These are phyloP conservation scores for Sclerotinia minor DNA, from an alignment of 2,329 filamentous ascomycete species.

Conservation along the genomic window DNA sequence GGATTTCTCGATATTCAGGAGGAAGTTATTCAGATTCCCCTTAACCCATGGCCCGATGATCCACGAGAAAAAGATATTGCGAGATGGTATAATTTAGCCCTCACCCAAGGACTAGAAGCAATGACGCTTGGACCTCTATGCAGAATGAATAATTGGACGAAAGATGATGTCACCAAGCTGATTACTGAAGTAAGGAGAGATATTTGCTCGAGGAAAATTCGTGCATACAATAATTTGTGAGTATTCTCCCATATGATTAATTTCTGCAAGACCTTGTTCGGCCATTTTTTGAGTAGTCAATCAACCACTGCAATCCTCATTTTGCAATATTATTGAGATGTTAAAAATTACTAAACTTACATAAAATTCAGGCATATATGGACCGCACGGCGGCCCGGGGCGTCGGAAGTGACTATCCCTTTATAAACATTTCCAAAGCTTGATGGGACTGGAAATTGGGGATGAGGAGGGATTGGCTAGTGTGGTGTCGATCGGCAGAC, in stretches of 20 bases:
- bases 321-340: neutral
- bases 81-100: slow-evolving; percentile 78
- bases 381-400: slow-evolving; percentile 37
- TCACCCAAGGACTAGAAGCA: slow-evolving; percentile 71
- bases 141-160: slow-evolving; percentile 60
- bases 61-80: slow-evolving; percentile 67
- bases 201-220: slow-evolving; percentile 65
- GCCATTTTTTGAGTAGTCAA: neutral
- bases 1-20: slow-evolving; percentile 82
- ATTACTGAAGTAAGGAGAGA: slow-evolving; percentile 64
- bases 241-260: slow-evolving; percentile 44
- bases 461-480: slow-evolving; percentile 1
- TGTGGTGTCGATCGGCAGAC: neutral
- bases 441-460: neutral
- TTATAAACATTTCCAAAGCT: neutral
- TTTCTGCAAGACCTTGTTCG: neutral
- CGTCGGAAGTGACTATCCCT: neutral
- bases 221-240: slow-evolving; percentile 76
- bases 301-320: neutral
- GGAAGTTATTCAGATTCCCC: slow-evolving; percentile 65
- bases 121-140: slow-evolving; percentile 73
- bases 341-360: slow-evolving; percentile 20
- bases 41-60: slow-evolving; percentile 72
- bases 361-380: slow-evolving; percentile 37
- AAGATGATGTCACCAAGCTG: slow-evolving; percentile 63